A percentile compares a stretch with the other conserved stretches of the same genome.
These are phyloP conservation scores for Gliomastix tumulicola DNA, from an alignment of 2,329 filamentous ascomycete genomes.

Conservation along the genomic window DNA sequence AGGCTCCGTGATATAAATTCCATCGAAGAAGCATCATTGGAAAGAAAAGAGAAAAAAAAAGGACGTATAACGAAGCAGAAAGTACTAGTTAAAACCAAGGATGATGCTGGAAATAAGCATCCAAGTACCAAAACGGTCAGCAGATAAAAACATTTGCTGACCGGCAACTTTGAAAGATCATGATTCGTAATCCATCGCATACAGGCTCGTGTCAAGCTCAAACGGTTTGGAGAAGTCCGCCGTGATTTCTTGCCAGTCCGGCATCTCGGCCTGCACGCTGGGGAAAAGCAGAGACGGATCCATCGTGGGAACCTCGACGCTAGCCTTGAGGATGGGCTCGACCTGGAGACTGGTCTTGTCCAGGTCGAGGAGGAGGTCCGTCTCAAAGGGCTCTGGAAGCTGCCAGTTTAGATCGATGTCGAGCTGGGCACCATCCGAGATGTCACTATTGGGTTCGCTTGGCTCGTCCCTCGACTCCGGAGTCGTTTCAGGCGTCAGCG, in stretches of 20 bases:
- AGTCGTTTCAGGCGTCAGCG: conserved; percentile 55
- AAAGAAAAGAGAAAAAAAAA: no score
- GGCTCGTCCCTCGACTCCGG: conserved; percentile 57
- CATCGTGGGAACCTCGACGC: conserved; percentile 4
- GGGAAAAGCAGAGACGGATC: conserved; percentile 21
- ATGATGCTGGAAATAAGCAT: no score
- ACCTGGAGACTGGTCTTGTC: conserved; percentile 20
- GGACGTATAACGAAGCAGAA: no score
- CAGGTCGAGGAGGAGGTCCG: conserved; percentile 36
- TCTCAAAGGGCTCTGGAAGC: conserved; percentile 37
- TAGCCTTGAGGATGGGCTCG: background rate
- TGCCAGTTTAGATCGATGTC: conserved; percentile 48
- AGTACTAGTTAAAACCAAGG: no score
- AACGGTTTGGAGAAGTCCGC: conserved; percentile 38
- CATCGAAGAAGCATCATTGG: no score
- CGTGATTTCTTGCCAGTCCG: conserved; percentile 34
- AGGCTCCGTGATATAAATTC: no score
- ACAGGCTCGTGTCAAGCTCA: conserved; percentile 27
- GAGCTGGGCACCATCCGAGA: conserved; percentile 45
- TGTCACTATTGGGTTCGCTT: conserved; percentile 57
- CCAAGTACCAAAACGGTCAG: no score
- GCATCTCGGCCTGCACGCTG: conserved; percentile 5
- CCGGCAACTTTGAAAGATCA: no score
- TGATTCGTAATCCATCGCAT: conserved; percentile 1
- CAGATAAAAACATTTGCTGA: no score